Conservation (phyloP, 169 alveolate genomes). For the Eimeria acervulina region DNA sequence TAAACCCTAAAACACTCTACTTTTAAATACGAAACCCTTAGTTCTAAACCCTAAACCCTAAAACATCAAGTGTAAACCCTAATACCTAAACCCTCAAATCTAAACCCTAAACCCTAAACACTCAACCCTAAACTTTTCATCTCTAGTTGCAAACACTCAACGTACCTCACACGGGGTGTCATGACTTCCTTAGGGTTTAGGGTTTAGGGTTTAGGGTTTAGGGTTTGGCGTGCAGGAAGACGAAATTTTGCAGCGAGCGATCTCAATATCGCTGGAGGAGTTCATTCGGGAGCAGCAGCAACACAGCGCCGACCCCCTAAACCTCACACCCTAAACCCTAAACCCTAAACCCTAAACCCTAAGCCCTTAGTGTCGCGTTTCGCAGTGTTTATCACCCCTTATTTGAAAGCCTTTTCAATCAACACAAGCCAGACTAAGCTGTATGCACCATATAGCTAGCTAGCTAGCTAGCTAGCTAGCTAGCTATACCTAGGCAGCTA, state of each 20-base stretch:
- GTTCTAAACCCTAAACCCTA: too few relatives aligned
- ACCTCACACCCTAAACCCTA: not conserved
- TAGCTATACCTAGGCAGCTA: too few relatives aligned
- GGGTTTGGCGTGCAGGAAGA: not conserved
- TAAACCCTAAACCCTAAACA: not conserved
- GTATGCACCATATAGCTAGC: too few relatives aligned
- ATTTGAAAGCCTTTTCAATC: too few relatives aligned
- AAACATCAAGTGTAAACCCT: too few relatives aligned
- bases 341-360: not conserved
- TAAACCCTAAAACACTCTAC: too few relatives aligned
- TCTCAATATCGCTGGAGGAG: constrained; percentile 27
- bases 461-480: too few relatives aligned
- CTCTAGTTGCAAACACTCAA: not conserved
- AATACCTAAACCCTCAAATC: too few relatives aligned
- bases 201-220: constrained; percentile 15
- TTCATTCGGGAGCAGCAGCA: constrained; percentile 7
- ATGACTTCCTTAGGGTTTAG: not conserved
- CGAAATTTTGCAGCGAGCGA: constrained; percentile 43
- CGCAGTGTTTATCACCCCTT: too few relatives aligned
- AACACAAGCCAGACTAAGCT: too few relatives aligned
- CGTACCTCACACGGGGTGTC: not conserved
- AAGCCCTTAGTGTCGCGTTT: not conserved
- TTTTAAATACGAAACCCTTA: too few relatives aligned
- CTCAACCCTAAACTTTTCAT: not conserved
- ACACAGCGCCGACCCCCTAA: not conserved